Percentiles rank a stretch among this genome's conserved stretches.
These are phyloP conservation scores for Kwoniella sp. DNA, from an alignment of 768 basidiomycete genomes.

Conservation along the genomic window DNA sequence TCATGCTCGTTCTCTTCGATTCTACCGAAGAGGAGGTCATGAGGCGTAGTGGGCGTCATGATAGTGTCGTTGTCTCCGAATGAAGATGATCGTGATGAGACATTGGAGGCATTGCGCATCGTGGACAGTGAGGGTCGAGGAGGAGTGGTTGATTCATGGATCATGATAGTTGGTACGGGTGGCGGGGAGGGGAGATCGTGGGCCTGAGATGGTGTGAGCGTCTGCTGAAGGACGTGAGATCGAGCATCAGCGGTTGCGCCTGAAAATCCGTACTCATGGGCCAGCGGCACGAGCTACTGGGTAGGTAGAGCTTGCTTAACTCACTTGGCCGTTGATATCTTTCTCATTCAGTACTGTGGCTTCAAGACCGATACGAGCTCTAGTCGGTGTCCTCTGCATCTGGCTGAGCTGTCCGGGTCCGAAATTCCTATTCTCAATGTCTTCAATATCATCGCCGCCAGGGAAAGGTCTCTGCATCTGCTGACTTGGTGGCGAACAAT, in stretches of 20 bases:
- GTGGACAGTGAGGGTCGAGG: conserved; percentile 23
- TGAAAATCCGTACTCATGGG: too few species aligned
- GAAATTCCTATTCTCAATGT: background rate
- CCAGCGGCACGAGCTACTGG: too few species aligned
- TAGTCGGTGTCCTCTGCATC: conserved; percentile 3
- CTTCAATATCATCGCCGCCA: background rate
- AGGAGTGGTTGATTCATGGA: conserved; percentile 15
- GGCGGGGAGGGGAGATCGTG: background rate
- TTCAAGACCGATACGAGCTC: background rate
- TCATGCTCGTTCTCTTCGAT: background rate
- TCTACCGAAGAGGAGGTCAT: conserved; percentile 12
- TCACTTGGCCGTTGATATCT: conserved; percentile 22
- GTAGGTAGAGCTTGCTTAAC: too few species aligned
- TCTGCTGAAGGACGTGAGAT: background rate
- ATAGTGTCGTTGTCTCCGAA: conserved; percentile 8
- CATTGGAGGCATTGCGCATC: background rate
- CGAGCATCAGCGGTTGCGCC: background rate
- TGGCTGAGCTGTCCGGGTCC: background rate
- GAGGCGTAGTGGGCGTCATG: conserved; percentile 14
- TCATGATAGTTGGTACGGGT: conserved; percentile 15
- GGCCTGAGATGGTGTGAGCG: background rate
- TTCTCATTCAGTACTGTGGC: background rate
- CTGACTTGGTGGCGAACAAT: conserved; percentile 19
- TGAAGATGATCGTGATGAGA: conserved; percentile 13
- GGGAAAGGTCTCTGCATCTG: conserved; percentile 24